Evolutionary conservation across 352 stramenopile genomes (phyloP).

Genomic region (Globisporangium barbulae): DNA sequence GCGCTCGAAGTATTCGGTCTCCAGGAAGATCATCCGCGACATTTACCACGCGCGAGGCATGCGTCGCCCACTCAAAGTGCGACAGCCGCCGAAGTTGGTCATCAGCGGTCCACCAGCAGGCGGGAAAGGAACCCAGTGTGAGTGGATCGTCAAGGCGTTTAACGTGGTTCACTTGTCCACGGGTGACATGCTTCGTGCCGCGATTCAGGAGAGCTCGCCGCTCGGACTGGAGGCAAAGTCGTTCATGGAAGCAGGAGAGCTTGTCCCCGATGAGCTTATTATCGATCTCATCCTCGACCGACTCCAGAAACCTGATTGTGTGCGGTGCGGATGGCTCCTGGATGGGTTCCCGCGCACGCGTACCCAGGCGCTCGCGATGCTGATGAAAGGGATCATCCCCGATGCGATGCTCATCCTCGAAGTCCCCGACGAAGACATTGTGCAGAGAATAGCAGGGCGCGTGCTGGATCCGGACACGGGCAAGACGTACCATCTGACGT

Average conservation of each 20-base stretch:
- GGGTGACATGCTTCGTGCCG: slow-evolving; percentile 93
- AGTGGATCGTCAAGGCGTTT: slow-evolving; percentile 88
- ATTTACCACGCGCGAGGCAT: slow-evolving; percentile 49
- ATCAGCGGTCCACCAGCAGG: slow-evolving; percentile 91
- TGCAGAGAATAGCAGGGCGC: slow-evolving; percentile 91
- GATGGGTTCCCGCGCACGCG: slow-evolving; percentile 95
- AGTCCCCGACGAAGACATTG: slow-evolving; percentile 93
- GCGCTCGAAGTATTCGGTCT: slow-evolving; percentile 36
- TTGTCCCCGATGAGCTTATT: slow-evolving; percentile 95
- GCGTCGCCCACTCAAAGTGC: slow-evolving; percentile 37
- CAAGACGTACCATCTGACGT: slow-evolving; percentile 90
- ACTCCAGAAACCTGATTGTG: slow-evolving; percentile 64
- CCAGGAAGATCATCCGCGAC: slow-evolving; percentile 40
- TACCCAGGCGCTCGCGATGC: slow-evolving; percentile 70
- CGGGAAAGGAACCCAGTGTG: slow-evolving; percentile 97
- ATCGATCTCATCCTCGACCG: slow-evolving; percentile 91
- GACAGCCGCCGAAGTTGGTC: slow-evolving; percentile 70
- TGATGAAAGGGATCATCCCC: slow-evolving; percentile 70
- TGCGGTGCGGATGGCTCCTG: slow-evolving; percentile 84
- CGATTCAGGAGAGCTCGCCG: slow-evolving; percentile 61
- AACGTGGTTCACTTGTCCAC: slow-evolving; percentile 94
- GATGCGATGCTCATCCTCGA: slow-evolving; percentile 94
- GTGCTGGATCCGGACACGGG: slow-evolving; percentile 90
- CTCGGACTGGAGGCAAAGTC: slow-evolving; percentile 82
- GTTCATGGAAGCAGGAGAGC: slow-evolving; percentile 90